Evolutionary conservation across 768 basidiomycete genomes (phyloP).

Genomic region (Grammothele lineata): DNA sequence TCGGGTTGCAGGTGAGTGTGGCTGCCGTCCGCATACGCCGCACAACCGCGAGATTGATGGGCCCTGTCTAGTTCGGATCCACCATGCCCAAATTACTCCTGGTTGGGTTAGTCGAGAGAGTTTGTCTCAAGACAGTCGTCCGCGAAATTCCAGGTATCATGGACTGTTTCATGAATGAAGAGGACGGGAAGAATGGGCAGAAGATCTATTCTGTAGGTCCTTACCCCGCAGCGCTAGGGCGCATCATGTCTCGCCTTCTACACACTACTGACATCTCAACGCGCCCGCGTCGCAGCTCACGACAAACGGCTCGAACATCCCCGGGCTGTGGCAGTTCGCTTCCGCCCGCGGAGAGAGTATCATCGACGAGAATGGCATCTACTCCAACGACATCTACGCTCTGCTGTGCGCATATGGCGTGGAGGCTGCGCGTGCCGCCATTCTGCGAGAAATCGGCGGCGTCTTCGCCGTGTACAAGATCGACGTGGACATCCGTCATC

Average conservation of each 20-base stretch:
- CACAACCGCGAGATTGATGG: constrained; percentile 3
- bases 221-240: background rate
- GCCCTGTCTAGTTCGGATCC: constrained; percentile 61
- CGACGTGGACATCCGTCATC: constrained; percentile 88
- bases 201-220: constrained; percentile 44
- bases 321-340: constrained; percentile 79
- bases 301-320: constrained; percentile 92
- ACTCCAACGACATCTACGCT: constrained; percentile 94
- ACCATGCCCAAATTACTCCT: constrained; percentile 91
- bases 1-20: constrained; percentile 75
- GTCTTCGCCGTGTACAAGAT: constrained; percentile 97
- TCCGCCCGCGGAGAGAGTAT: constrained; percentile 40
- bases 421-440: constrained; percentile 90
- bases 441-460: constrained; percentile 85
- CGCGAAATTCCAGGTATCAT: constrained; percentile 88
- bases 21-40: background rate
- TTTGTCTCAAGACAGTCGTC: constrained; percentile 79
- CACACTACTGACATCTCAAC: background rate
- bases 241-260: background rate
- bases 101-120: constrained; percentile 88
- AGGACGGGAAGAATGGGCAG: constrained; percentile 49
- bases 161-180: constrained; percentile 77
- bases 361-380: constrained; percentile 75
- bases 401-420: constrained; percentile 92
- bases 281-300: constrained; percentile 47